Conservation (phyloP, 2,329 filamentous ascomycete genomes). For the Aspergillus ochraceus region DNA sequence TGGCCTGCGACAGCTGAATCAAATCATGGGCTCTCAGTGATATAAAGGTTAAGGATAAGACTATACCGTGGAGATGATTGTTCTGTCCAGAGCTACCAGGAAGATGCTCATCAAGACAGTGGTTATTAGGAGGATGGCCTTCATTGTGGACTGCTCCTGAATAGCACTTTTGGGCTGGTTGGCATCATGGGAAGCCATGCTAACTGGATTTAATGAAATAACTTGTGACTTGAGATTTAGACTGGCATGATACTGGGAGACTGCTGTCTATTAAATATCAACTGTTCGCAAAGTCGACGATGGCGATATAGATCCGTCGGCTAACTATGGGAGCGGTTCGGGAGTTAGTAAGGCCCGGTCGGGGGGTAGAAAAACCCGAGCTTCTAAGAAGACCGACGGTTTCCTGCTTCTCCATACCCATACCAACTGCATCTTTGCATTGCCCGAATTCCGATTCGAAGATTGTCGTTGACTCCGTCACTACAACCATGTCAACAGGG, state of each 20-base stretch:
- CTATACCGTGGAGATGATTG: neutral
- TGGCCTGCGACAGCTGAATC: constrained; percentile 15
- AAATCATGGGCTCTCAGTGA: neutral
- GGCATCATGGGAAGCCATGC: neutral
- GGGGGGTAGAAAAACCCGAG: neutral
- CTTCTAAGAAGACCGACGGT: neutral
- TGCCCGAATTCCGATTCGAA: neutral
- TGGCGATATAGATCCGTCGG: too few species aligned
- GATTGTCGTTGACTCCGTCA: too few species aligned
- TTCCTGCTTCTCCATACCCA: neutral
- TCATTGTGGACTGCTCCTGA: neutral
- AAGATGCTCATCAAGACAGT: neutral
- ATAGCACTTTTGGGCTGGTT: neutral
- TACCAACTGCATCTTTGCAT: neutral
- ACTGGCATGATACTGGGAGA: too few species aligned
- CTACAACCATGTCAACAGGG: too few species aligned
- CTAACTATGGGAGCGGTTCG: too few species aligned
- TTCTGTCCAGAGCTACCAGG: neutral
- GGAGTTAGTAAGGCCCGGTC: too few species aligned
- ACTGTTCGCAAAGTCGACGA: too few species aligned
- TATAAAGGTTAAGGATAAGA: neutral
- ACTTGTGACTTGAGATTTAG: too few species aligned
- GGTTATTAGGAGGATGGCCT: neutral
- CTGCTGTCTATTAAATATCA: too few species aligned
- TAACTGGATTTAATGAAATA: too few species aligned